Conservation (phyloP, 257 asterid species). For the Jasminum sambac region DNA sequence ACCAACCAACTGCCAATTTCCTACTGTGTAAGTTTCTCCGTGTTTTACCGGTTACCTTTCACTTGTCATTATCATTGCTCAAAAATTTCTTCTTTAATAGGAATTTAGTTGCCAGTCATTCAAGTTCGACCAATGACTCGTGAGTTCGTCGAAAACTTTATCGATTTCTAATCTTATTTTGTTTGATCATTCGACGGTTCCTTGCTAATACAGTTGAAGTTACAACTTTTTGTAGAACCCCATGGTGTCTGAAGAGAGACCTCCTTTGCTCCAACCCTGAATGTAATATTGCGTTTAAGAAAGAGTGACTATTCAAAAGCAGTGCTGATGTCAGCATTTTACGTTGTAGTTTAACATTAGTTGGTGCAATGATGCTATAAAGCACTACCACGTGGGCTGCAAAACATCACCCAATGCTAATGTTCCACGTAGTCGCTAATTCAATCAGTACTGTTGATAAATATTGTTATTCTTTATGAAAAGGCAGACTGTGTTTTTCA, state of each 20-base stretch:
- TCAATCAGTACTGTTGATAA: too few relatives aligned
- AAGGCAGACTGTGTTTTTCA: too few relatives aligned
- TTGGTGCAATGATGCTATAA: too few relatives aligned
- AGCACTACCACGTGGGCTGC: too few relatives aligned
- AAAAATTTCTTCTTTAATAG: conserved; percentile 38
- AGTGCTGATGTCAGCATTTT: too few relatives aligned
- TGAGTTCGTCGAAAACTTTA: conserved; percentile 40
- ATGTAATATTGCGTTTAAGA: conserved; percentile 29
- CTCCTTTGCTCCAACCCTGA: conserved; percentile 57
- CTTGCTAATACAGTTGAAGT: conserved; percentile 1
- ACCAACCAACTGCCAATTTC: conserved; percentile 37
- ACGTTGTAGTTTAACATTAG: too few relatives aligned
- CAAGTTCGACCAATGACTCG: conserved; percentile 53
- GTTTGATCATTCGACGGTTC: not conserved
- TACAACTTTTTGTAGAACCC: conserved; percentile 29
- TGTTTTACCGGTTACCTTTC: not conserved
- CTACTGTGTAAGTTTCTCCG: conserved; percentile 51
- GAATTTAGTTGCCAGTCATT: conserved; percentile 72
- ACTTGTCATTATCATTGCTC: conserved; percentile 21
- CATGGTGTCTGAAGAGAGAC: conserved; percentile 73
- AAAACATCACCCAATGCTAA: too few relatives aligned
- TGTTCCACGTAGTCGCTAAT: too few relatives aligned
- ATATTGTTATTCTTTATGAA: too few relatives aligned
- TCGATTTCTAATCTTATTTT: not conserved
- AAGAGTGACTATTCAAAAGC: too few relatives aligned